A percentile compares a stretch with the other conserved stretches of the same genome.
These are phyloP conservation scores for Fusarium annulatum DNA, from an alignment of 2,329 filamentous ascomycete genomes.

Conservation along the genomic window DNA sequence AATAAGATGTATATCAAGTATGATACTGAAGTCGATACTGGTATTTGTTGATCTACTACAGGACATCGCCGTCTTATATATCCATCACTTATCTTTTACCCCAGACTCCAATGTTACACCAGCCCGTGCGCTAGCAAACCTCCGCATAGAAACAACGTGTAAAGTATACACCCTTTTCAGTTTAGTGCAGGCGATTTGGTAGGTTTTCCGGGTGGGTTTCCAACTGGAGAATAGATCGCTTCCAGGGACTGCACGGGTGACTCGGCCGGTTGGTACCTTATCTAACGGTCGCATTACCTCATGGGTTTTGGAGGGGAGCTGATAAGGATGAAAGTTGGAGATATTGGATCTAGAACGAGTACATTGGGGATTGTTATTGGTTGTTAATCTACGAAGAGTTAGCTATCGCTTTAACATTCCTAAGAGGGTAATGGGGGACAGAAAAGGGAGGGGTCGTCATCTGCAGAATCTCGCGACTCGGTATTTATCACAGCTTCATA, in stretches of 20 bases:
- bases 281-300: slow-evolving; percentile 10
- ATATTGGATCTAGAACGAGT: not conserved
- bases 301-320: not conserved
- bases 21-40: not conserved
- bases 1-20: not conserved
- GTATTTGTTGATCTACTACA: too few species aligned
- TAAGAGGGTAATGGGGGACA: not conserved
- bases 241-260: not conserved
- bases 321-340: slow-evolving; percentile 5
- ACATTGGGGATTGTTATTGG: not conserved
- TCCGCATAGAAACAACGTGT: slow-evolving; percentile 13
- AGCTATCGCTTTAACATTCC: not conserved
- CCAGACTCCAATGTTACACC: slow-evolving; percentile 8
- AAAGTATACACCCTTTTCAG: slow-evolving; percentile 31
- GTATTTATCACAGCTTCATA: not conserved
- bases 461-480: not conserved
- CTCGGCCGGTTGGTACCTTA: slow-evolving; percentile 1
- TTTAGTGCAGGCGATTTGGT: slow-evolving; percentile 18
- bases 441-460: not conserved
- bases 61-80: slow-evolving; percentile 22
- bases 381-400: not conserved
- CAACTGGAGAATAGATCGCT: slow-evolving; percentile 8
- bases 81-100: slow-evolving; percentile 25
- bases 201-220: slow-evolving; percentile 5
- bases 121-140: slow-evolving; percentile 11